Evolutionary conservation across 1,284 basidiomycete species (phyloP).

Genomic region (Cutaneotrichosporon sp.): DNA sequence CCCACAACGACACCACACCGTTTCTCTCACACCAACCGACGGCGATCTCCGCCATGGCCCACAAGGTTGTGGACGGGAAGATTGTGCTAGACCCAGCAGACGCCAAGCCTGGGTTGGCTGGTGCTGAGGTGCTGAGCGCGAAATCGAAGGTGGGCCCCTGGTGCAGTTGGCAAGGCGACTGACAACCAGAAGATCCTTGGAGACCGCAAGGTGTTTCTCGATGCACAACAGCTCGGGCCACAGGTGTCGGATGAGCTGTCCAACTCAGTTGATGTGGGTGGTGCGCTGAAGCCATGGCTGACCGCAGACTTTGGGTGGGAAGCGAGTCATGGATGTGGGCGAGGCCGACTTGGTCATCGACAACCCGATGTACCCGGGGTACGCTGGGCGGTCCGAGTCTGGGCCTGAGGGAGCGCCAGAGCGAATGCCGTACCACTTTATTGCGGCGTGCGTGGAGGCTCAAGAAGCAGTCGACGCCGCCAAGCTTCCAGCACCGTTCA

Average conservation of each 20-base stretch:
- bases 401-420: too few relatives aligned
- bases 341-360: constrained; percentile 15
- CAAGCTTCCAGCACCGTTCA: constrained; percentile 17
- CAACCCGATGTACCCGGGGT: constrained; percentile 10
- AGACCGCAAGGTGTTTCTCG: background rate
- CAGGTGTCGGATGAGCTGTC: background rate
- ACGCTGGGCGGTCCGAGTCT: too few relatives aligned
- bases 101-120: background rate
- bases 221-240: background rate
- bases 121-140: background rate
- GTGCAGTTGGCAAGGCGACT: too few relatives aligned
- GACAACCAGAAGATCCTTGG: background rate
- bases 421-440: constrained; percentile 34
- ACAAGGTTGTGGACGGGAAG: constrained; percentile 2
- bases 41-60: background rate
- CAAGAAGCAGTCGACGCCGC: constrained; percentile 10
- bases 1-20: too few relatives aligned
- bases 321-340: background rate
- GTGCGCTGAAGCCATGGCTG: background rate
- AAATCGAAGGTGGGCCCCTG: too few relatives aligned
- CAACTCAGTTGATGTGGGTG: constrained; percentile 8
- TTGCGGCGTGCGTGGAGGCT: constrained; percentile 18
- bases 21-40: too few relatives aligned
- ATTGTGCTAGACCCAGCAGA: background rate
- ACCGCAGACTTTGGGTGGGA: constrained; percentile 16